Percentiles rank a stretch among this genome's conserved stretches.
phyloP scores from a whole-genome alignment of 371 early-diverging fungal genomes.

The Circinella umbellata region DNA sequence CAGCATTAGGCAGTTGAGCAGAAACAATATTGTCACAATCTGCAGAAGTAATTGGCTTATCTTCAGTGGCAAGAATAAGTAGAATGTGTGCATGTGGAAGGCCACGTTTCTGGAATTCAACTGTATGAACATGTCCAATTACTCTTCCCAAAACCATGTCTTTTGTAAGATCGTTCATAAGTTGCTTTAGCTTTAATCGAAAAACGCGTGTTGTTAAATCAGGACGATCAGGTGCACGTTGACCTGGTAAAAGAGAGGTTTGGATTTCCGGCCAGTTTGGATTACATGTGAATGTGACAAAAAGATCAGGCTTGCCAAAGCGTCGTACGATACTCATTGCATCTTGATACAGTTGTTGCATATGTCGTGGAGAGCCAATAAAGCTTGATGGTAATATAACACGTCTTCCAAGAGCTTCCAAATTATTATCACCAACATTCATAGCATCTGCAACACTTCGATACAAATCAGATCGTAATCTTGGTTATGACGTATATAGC shows the following conservation, averaged over 20 bases:
- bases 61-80: background rate
- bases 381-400: constrained; percentile 5
- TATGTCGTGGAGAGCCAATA: constrained; percentile 4
- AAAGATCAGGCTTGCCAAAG: constrained; percentile 6
- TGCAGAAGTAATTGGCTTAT: background rate
- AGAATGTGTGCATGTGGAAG: constrained; percentile 3
- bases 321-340: constrained; percentile 7
- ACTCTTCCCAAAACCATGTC: too few species aligned
- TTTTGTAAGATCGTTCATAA: background rate
- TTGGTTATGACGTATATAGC: background rate
- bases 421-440: constrained; percentile 1
- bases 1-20: background rate
- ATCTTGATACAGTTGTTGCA: constrained; percentile 12
- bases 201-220: constrained; percentile 10
- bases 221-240: constrained; percentile 10
- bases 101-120: background rate
- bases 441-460: background rate
- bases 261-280: background rate
- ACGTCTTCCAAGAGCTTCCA: background rate
- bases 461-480: constrained; percentile 6
- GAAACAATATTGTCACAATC: background rate
- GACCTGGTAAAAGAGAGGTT: background rate
- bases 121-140: background rate
- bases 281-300: constrained; percentile 9
- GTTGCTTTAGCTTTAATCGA: background rate